Conservation (phyloP, 495 filamentous ascomycete genomes). For the Bathelium albidoporum region DNA sequence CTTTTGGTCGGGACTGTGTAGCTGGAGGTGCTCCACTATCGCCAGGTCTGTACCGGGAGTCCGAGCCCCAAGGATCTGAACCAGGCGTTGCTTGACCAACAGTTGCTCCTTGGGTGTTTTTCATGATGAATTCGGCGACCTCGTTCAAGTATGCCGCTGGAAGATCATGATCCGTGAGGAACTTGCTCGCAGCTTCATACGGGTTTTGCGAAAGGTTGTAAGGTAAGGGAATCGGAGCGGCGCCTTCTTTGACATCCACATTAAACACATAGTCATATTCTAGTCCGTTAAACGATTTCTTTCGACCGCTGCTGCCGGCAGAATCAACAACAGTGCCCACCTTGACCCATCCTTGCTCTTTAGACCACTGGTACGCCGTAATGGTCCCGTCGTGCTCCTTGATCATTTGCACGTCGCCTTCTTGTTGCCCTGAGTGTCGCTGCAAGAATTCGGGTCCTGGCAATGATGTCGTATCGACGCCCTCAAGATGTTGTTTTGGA, state of each 20-base stretch:
- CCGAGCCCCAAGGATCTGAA: constrained; percentile 68
- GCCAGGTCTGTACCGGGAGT: constrained; percentile 67
- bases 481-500: constrained; percentile 67
- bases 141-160: constrained; percentile 85
- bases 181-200: constrained; percentile 84
- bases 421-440: constrained; percentile 72
- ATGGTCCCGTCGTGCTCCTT: constrained; percentile 66
- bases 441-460: constrained; percentile 77
- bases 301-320: constrained; percentile 66
- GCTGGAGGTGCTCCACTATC: constrained; percentile 36
- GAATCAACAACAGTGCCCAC: constrained; percentile 91
- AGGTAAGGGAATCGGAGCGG: constrained; percentile 86
- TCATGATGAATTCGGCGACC: constrained; percentile 85
- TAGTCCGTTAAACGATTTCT: constrained; percentile 65
- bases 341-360: constrained; percentile 62
- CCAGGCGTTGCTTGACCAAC: constrained; percentile 48
- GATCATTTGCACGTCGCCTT: constrained; percentile 91
- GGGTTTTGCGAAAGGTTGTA: constrained; percentile 90
- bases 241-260: constrained; percentile 94
- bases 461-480: constrained; percentile 81
- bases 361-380: constrained; percentile 34
- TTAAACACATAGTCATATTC: constrained; percentile 98
- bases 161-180: constrained; percentile 82
- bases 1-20: constrained; percentile 41
- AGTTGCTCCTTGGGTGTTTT: constrained; percentile 78